Percentiles rank a stretch among this genome's conserved stretches.
Evolutionary conservation across 176 grass and related monocot species (phyloP).

Genomic region (Hordeum vulgare): DNA sequence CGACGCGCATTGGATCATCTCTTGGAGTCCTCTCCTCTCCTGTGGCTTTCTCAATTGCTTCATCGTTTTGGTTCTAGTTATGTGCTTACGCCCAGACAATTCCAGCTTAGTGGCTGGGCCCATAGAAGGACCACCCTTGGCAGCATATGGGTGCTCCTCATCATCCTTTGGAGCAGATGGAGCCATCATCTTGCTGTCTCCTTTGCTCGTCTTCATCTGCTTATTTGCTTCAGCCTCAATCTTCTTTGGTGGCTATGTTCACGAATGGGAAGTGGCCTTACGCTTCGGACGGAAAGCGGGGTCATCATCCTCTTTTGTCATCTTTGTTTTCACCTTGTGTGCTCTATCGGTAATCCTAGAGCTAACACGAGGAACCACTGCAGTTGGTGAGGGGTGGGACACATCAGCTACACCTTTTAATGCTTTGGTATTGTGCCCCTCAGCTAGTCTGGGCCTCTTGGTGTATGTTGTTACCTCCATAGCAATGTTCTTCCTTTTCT

Average conservation of each 20-base stretch:
- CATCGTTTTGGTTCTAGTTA: conserved; percentile 19
- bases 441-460: conserved; percentile 27
- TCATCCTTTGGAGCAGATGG: conserved; percentile 27
- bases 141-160: conserved; percentile 27
- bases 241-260: conserved; percentile 32
- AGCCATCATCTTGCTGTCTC: not conserved
- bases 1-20: conserved; percentile 22
- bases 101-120: conserved; percentile 49
- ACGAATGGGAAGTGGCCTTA: conserved; percentile 25
- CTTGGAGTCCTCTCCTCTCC: not conserved
- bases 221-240: conserved; percentile 31
- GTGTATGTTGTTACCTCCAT: conserved; percentile 22
- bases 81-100: conserved; percentile 42
- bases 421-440: not conserved
- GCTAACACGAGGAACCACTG: conserved; percentile 43
- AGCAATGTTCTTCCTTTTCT: conserved; percentile 31
- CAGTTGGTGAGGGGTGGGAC: conserved; percentile 7
- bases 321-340: conserved; percentile 32
- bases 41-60: conserved; percentile 37
- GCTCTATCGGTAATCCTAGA: conserved; percentile 36
- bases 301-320: conserved; percentile 17
- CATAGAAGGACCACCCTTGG: conserved; percentile 59
- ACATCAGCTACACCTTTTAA: conserved; percentile 24
- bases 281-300: not conserved
- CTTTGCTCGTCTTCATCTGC: conserved; percentile 24